A percentile compares a stretch with the other conserved stretches of the same genome.
phyloP scores from a whole-genome alignment of 2,329 filamentous ascomycete genomes.

The Arthrocladium fulminans region DNA sequence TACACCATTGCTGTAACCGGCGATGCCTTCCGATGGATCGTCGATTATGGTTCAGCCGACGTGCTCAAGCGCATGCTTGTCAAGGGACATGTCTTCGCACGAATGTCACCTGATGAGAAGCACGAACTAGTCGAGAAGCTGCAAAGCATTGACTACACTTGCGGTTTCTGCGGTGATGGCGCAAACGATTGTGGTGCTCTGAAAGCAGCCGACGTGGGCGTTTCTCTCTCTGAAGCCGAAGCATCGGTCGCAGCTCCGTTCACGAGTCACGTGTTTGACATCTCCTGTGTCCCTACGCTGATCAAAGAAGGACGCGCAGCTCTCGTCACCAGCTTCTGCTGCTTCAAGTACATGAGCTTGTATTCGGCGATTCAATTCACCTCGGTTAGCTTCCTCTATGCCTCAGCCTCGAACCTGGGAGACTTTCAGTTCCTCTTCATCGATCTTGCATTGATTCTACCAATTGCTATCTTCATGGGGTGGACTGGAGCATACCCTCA shows the following conservation, averaged over 20 bases:
- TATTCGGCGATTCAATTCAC: constrained; percentile 99
- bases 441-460: constrained; percentile 81
- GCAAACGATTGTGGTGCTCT: constrained; percentile 95
- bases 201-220: constrained; percentile 94
- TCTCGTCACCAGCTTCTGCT: constrained; percentile 96
- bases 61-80: constrained; percentile 75
- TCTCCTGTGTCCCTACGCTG: constrained; percentile 85
- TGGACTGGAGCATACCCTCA: constrained; percentile 79
- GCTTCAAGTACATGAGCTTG: constrained; percentile 99
- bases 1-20: constrained; percentile 85
- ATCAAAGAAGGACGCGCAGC: constrained; percentile 92
- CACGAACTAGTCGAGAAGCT: constrained; percentile 95
- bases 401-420: constrained; percentile 83
- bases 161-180: constrained; percentile 92
- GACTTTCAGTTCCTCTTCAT: constrained; percentile 99
- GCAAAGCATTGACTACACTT: constrained; percentile 90
- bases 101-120: constrained; percentile 98
- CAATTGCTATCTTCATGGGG: constrained; percentile 97
- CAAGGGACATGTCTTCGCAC: constrained; percentile 83
- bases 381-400: constrained; percentile 91
- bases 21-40: constrained; percentile 91
- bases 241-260: constrained; percentile 97
- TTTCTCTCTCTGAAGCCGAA: constrained; percentile 93
- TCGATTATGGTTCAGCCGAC: constrained; percentile 79
- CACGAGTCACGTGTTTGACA: constrained; percentile 90